A percentile compares a stretch with the other conserved stretches of the same genome.
Conservation (phyloP, 257 asterid species). For the Solanum corneliomulleri region DNA sequence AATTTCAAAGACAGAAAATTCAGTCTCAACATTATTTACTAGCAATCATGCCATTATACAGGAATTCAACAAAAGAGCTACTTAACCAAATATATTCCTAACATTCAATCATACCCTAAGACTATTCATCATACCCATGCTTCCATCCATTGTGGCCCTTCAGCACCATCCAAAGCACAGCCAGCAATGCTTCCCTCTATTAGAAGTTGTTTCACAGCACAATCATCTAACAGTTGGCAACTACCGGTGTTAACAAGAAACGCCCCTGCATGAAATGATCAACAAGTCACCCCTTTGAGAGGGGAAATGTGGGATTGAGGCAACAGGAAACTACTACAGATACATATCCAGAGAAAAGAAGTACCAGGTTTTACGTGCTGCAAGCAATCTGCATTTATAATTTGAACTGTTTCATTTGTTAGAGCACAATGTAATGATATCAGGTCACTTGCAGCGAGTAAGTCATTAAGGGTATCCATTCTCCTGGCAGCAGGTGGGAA, state of each 20-base stretch:
- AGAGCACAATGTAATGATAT: constrained; percentile 89
- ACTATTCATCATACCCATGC: constrained; percentile 97
- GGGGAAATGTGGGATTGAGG: neutral
- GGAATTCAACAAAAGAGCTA: neutral
- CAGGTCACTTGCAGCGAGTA: constrained; percentile 97
- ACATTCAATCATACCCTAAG: constrained; percentile 53
- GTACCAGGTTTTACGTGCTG: constrained; percentile 94
- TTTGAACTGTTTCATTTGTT: constrained; percentile 79
- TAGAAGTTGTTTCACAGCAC: constrained; percentile 97
- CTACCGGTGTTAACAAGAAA: constrained; percentile 99
- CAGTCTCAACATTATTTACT: neutral
- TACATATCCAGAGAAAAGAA: neutral
- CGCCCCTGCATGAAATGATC: constrained; percentile 54
- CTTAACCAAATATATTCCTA: constrained; percentile 18
- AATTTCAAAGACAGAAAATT: neutral
- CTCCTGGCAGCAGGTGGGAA: constrained; percentile 95
- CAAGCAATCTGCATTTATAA: constrained; percentile 79
- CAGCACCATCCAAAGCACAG: constrained; percentile 99
- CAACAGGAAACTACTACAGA: neutral
- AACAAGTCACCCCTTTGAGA: constrained; percentile 16
- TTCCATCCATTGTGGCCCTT: constrained; percentile 99
- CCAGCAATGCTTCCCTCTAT: constrained; percentile 96
- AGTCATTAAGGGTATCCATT: constrained; percentile 97
- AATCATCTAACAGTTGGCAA: constrained; percentile 94
- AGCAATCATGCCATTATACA: neutral